Evolutionary conservation across 169 alveolate genomes (phyloP), one percentile per base, ranked within the genome.

Genomic region (Perkinsus olseni): DNA sequence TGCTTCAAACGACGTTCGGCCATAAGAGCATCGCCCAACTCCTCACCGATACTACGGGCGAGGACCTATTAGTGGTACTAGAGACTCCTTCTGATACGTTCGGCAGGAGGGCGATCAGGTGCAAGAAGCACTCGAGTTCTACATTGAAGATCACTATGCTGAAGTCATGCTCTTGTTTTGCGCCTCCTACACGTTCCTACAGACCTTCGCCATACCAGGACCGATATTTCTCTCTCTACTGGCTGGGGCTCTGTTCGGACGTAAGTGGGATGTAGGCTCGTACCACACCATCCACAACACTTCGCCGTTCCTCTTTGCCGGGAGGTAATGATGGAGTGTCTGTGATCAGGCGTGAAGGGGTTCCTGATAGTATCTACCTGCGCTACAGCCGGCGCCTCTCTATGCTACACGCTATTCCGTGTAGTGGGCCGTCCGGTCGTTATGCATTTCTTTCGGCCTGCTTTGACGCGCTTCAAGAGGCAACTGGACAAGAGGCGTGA

Each of bases 201-300:
- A 96, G 91, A 94, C 96, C 50, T 96, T 96, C 92, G 98, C 97
- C 10, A 96, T 96, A 36, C 98, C 98, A 28, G 98, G 98, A 0
- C 97, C 98, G 36, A 93, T 96, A n/a, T 94, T 96, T 74, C 91
- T 96, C 39, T 94, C 97, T 92, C 92, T 96, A 40, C 91, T 96
- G 38, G 92, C 97, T 0, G 98, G 98, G n/a, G 95, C 97, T 36
- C 91, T 96, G 13, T 96, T 96, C 94, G 98, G 97, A 1, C 91
- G 94, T 13, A 92, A 93, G n/a, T n/a, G n/a, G n/a, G n/a, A n/a
- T n/a, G n/a, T n/a, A n/a, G n/a, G n/a, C n/a, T n/a, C n/a, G n/a
- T n/a, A n/a, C n/a, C n/a, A n/a, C n/a, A n/a, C n/a, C n/a, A n/a
- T n/a, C n/a, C n/a, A n/a, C n/a, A n/a, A n/a, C n/a, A n/a, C n/a